phyloP scores from a whole-genome alignment of 345 rosid species.

The Gossypium thurberi region DNA sequence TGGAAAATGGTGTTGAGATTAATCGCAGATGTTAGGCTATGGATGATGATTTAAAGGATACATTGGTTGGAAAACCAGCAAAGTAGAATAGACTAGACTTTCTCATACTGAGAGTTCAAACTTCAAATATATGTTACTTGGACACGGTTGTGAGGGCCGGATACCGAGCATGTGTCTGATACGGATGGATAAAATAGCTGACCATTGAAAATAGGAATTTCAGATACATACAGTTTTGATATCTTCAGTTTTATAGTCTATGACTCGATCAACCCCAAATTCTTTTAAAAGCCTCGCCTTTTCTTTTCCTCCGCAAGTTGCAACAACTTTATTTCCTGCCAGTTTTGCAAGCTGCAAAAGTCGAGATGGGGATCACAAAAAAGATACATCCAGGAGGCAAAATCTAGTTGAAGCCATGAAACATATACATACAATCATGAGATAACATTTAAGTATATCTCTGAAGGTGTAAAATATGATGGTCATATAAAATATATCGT shows the following conservation, averaged over 20 bases:
- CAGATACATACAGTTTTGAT: constrained; percentile 62
- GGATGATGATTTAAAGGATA: neutral
- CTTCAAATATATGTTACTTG: neutral
- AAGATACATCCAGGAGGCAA: neutral
- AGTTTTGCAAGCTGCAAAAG: constrained; percentile 30
- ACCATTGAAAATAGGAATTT: constrained; percentile 4
- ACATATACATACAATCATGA: neutral
- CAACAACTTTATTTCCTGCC: constrained; percentile 78
- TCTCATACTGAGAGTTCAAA: neutral
- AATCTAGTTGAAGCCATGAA: neutral
- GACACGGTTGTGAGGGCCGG: neutral
- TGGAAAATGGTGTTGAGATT: neutral
- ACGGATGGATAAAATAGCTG: neutral
- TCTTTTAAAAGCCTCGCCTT: constrained; percentile 76
- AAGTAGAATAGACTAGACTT: neutral
- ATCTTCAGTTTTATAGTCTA: constrained; percentile 79
- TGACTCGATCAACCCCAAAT: constrained; percentile 77
- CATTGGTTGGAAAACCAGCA: neutral
- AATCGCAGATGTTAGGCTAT: neutral
- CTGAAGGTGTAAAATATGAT: neutral
- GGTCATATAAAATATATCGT: neutral
- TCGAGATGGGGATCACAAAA: neutral
- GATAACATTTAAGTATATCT: neutral
- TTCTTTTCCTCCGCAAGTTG: constrained; percentile 89
- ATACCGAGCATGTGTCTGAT: neutral